phyloP scores from a whole-genome alignment of 2,329 filamentous ascomycete species.

The Lecanicillium sp. region DNA sequence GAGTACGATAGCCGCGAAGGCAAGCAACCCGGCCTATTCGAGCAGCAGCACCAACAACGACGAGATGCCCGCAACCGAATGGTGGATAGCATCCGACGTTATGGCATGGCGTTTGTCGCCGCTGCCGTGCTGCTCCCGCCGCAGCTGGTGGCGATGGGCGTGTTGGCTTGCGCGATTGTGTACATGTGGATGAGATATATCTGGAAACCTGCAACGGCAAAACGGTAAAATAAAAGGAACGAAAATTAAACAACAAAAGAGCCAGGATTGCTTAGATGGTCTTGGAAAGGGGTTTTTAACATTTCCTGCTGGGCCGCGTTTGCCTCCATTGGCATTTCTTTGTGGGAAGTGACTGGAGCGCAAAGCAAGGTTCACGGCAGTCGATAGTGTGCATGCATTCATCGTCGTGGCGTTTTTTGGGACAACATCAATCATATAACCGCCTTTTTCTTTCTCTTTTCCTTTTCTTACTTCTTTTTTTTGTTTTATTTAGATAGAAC shows the following conservation, averaged over 20 bases:
- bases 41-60: constrained; percentile 19
- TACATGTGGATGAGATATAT: constrained; percentile 30
- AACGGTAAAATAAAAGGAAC: not conserved
- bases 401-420: constrained; percentile 10
- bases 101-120: constrained; percentile 33
- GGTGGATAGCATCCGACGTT: constrained; percentile 33
- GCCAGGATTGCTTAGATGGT: not conserved
- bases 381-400: constrained; percentile 1
- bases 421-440: not conserved
- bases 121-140: constrained; percentile 40
- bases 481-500: not conserved
- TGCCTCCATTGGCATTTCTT: not conserved
- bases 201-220: constrained; percentile 1
- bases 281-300: no score
- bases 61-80: constrained; percentile 27
- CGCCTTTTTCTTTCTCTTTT: not conserved
- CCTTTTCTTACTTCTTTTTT: not conserved
- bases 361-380: not conserved
- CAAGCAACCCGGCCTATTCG: not conserved
- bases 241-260: not conserved
- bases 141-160: constrained; percentile 29
- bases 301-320: no score
- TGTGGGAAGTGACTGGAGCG: not conserved
- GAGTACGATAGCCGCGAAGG: not conserved
- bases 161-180: constrained; percentile 26